Percentiles rank a stretch among this genome's conserved stretches.
Conservation (phyloP, 768 basidiomycete species). For the Russula foetens region DNA sequence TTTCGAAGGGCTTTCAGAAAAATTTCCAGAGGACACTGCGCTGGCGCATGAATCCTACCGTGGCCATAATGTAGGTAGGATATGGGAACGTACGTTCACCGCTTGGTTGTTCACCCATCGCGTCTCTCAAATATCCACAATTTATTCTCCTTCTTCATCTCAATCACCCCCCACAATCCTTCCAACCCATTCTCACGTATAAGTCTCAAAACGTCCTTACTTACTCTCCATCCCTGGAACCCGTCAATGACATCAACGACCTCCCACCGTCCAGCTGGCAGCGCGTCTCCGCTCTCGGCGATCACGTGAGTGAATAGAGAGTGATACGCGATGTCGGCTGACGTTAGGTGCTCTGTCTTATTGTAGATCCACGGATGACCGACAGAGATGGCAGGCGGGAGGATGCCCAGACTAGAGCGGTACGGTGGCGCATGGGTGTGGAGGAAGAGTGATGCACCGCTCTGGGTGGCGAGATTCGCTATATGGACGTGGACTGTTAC, state of each 20-base stretch:
- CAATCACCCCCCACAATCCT: conserved; percentile 25
- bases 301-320: conserved; percentile 55
- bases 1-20: too few relatives aligned
- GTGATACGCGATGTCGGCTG: conserved; percentile 32
- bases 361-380: conserved; percentile 56
- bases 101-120: neutral
- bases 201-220: conserved; percentile 23
- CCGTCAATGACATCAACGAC: conserved; percentile 36
- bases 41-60: too few relatives aligned
- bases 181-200: conserved; percentile 22
- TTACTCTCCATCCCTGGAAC: conserved; percentile 36
- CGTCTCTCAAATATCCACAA: conserved; percentile 45
- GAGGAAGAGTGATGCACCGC: conserved; percentile 83
- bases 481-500: conserved; percentile 61
- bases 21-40: too few relatives aligned
- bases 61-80: too few relatives aligned
- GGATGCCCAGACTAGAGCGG: conserved; percentile 21
- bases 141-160: conserved; percentile 33
- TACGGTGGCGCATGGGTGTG: conserved; percentile 58
- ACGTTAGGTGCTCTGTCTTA: conserved; percentile 65
- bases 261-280: conserved; percentile 32
- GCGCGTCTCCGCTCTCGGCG: conserved; percentile 33
- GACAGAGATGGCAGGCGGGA: conserved; percentile 13
- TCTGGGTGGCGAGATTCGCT: conserved; percentile 80
- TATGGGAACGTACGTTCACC: too few relatives aligned